A percentile compares a stretch with the other conserved stretches of the same genome.
Conservation (phyloP, 1,139 yeast genomes). For the Candida sanyaensis region DNA sequence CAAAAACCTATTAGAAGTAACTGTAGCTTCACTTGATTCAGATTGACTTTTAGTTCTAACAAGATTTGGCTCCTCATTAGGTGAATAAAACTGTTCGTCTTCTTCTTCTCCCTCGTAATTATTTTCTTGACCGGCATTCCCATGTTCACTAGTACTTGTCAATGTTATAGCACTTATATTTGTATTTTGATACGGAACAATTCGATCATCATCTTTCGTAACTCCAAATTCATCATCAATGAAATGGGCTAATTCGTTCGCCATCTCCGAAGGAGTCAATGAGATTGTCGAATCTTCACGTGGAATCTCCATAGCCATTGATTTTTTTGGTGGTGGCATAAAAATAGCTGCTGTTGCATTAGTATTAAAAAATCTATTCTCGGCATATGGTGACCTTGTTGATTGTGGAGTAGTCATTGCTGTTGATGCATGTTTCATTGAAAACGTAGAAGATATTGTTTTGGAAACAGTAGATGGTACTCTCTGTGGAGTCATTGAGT, state of each 20-base stretch:
- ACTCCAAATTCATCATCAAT: conserved; percentile 25
- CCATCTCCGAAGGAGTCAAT: conserved; percentile 31
- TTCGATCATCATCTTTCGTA: neutral
- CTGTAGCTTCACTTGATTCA: conserved; percentile 36
- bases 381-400: neutral
- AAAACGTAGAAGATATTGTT: neutral
- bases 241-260: conserved; percentile 31
- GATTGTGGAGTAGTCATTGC: neutral
- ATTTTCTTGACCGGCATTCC: conserved; percentile 12
- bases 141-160: conserved; percentile 18
- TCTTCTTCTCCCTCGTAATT: neutral
- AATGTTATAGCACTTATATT: conserved; percentile 13
- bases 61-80: conserved; percentile 3
- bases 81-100: conserved; percentile 28
- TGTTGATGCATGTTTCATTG: neutral
- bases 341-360: neutral
- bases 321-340: neutral
- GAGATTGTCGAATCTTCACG: conserved; percentile 28
- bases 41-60: conserved; percentile 17
- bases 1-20: conserved; percentile 21
- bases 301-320: neutral
- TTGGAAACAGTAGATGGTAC: neutral
- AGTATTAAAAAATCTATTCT: neutral
- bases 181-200: conserved; percentile 6
- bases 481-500: neutral